These are phyloP conservation scores for Spergularia marina DNA, from an alignment of 148 eudicot species.

Conservation along the genomic window DNA sequence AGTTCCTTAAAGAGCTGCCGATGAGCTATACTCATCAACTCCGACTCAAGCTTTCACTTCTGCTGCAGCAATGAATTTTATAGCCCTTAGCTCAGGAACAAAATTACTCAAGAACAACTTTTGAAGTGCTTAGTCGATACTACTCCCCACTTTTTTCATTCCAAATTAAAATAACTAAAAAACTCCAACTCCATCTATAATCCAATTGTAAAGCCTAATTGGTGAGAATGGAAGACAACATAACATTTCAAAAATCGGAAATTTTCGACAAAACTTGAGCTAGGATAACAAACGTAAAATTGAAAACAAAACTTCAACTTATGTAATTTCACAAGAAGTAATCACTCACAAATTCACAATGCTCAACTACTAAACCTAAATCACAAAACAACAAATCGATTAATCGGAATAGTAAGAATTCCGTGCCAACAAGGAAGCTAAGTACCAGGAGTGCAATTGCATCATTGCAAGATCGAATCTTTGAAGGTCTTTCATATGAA, in stretches of 20 bases:
- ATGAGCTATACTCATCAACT: slow-evolving; percentile 33
- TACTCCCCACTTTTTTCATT: background rate
- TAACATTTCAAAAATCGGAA: too few relatives aligned
- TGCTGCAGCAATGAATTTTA: background rate
- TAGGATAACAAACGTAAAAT: too few relatives aligned
- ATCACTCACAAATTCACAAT: too few relatives aligned
- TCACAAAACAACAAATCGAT: too few relatives aligned
- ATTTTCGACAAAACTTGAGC: too few relatives aligned
- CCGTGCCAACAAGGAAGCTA: background rate
- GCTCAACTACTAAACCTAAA: too few relatives aligned
- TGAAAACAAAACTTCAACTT: too few relatives aligned
- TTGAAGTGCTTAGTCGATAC: too few relatives aligned
- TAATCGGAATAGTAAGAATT: too few relatives aligned
- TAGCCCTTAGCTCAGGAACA: background rate
- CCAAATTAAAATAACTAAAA: background rate
- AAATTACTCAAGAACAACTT: background rate
- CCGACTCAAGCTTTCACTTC: background rate
- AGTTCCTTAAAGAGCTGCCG: slow-evolving; percentile 38
- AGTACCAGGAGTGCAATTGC: background rate
- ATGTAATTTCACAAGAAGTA: too few relatives aligned
- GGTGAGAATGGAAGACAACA: too few relatives aligned
- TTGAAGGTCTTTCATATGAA: background rate
- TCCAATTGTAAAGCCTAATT: background rate
- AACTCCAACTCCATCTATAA: slow-evolving; percentile 4
- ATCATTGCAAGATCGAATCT: slow-evolving; percentile 4